A percentile compares a stretch with the other conserved stretches of the same genome.
phyloP scores from a whole-genome alignment of 257 asterid genomes.

The Primulina huaijiensis region DNA sequence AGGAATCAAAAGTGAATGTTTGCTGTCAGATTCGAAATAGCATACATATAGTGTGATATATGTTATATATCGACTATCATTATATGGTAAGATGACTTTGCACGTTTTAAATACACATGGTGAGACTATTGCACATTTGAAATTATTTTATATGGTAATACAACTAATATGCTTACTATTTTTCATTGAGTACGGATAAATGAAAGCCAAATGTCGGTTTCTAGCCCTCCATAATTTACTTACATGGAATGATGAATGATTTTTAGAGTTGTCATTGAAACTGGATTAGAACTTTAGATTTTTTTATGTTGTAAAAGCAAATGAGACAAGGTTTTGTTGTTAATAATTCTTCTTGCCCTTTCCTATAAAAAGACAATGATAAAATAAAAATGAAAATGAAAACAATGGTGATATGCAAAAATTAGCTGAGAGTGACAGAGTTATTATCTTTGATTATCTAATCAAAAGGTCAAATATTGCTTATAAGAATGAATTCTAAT shows the following conservation, averaged over 20 bases:
- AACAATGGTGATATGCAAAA: background rate
- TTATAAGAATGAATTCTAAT: background rate
- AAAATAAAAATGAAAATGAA: background rate
- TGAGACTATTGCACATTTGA: background rate
- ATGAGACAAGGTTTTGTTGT: background rate
- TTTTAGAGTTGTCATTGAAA: background rate
- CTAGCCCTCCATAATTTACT: background rate
- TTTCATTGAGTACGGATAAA: background rate
- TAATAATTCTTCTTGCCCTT: background rate
- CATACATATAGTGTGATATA: background rate
- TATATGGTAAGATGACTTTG: conserved; percentile 3
- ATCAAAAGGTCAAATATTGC: background rate
- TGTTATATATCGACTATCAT: background rate
- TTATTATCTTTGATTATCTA: background rate
- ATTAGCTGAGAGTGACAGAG: conserved; percentile 3
- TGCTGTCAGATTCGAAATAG: background rate
- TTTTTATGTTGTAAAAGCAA: background rate
- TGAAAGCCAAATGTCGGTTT: background rate
- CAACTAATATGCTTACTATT: background rate
- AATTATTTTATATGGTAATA: background rate
- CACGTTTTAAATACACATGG: background rate
- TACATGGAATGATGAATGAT: background rate
- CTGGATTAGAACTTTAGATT: background rate
- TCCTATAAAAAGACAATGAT: background rate
- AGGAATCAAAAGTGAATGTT: background rate